These are phyloP conservation scores for Fusarium pseudonygamai DNA, from an alignment of 2,329 filamentous ascomycete genomes.

Conservation along the genomic window DNA sequence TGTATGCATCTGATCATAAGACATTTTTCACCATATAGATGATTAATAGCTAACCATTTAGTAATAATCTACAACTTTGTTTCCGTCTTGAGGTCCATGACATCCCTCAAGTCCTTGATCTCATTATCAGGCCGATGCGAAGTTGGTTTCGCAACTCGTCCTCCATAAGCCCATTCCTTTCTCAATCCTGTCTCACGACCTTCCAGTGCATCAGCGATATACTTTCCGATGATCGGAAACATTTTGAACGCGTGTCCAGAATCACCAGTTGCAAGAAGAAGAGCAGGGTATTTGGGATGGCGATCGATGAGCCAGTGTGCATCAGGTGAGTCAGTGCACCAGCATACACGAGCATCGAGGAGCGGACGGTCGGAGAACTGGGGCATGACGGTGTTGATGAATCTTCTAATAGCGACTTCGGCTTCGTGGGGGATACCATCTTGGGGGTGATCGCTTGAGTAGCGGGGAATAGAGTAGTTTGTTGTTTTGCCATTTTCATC, in stretches of 20 bases:
- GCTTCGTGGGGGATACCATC: neutral
- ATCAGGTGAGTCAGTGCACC: slow-evolving; percentile 6
- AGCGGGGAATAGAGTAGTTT: neutral
- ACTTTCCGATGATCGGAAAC: neutral
- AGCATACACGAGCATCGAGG: neutral
- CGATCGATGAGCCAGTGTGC: slow-evolving; percentile 7
- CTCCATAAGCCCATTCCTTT: slow-evolving; percentile 3
- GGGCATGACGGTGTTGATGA: slow-evolving; percentile 3
- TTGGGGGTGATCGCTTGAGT: neutral
- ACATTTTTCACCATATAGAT: neutral
- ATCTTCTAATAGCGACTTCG: neutral
- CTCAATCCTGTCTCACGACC: neutral
- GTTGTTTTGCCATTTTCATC: neutral
- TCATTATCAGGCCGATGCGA: slow-evolving; percentile 3
- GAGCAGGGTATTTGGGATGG: neutral
- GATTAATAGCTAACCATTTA: rapidly evolving
- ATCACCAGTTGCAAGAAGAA: slow-evolving; percentile 1
- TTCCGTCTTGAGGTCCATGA: neutral
- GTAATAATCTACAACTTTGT: neutral
- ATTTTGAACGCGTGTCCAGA: slow-evolving; percentile 10
- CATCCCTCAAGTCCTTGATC: neutral
- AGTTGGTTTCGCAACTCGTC: neutral
- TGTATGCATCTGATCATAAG: neutral
- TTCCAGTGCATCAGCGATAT: neutral
- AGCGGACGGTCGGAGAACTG: neutral